phyloP scores from a whole-genome alignment of 2,329 filamentous ascomycete genomes.

The Calonectria montana region DNA sequence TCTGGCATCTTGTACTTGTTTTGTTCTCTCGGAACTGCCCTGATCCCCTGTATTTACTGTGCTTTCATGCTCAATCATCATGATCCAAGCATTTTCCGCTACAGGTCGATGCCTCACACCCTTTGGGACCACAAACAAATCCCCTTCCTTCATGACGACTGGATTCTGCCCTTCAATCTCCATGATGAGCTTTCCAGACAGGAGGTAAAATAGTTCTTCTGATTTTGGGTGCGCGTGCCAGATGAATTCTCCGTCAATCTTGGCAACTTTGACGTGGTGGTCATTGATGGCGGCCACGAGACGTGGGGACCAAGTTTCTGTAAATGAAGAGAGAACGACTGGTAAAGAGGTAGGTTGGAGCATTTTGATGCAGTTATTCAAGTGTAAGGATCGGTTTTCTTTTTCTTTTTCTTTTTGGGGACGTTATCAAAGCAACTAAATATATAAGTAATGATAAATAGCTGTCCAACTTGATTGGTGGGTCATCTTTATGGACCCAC shows the following conservation, averaged over 20 bases:
- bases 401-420: not conserved
- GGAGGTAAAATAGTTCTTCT: conserved; percentile 54
- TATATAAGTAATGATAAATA: not conserved
- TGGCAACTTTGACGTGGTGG: conserved; percentile 55
- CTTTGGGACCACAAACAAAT: conserved; percentile 50
- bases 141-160: conserved; percentile 44
- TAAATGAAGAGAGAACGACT: conserved; percentile 40
- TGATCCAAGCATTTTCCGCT: conserved; percentile 48
- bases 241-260: conserved; percentile 52
- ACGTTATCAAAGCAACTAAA: not conserved
- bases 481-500: not conserved
- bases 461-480: not conserved
- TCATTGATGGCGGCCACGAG: conserved; percentile 49
- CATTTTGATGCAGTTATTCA: conserved; percentile 17
- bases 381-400: not conserved
- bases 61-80: conserved; percentile 52
- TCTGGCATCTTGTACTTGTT: conserved; percentile 29
- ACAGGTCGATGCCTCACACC: conserved; percentile 52
- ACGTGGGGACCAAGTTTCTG: conserved; percentile 45
- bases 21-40: conserved; percentile 37
- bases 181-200: conserved; percentile 49
- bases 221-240: conserved; percentile 55
- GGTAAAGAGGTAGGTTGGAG: conserved; percentile 39
- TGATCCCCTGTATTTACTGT: conserved; percentile 47
- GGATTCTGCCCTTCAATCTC: conserved; percentile 46